Base-by-base conservation (phyloP, 805 yeast species). In the Kurtzmaniella fragi region DNA sequence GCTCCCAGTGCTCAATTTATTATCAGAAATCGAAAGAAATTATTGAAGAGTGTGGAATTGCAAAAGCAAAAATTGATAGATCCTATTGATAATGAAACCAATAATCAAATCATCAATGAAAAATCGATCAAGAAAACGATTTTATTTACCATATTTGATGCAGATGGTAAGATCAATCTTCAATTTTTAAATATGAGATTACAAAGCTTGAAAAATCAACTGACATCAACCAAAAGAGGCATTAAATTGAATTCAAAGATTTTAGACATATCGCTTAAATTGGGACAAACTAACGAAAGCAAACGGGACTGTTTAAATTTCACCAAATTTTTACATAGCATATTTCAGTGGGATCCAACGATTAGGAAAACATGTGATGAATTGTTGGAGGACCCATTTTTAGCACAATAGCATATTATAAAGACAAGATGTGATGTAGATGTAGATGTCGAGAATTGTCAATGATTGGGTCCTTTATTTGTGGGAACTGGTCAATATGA, bases 1-100 rank as follows among this genome's bases (percentile, higher is more conserved):
- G 56, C 67, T 1, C 82, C 82, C 0, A 54, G 64, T 5, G 57
- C 67, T 53, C 38, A 56, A 2, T 57, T 67, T 4, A 64, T 80
- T 2, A 17, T 61, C 11, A 47, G 54, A 7, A 57, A 73, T 39
- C 54, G 82, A 29, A 53, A 62, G 6, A 64, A 60, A 7, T 40
- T 78, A 25, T 29, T 43, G 30, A 50, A 48, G 23, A 49, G 56
- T 4, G 40, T 52, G 16, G 47, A 50, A 31, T 49, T 46, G 14
- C 40, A 46, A 27, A 40, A 40, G 11, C 31, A 38, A 10, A 35
- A 29, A 11, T 28, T 42, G 10, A 44, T 43, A 7, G 42, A 45
- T 13, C 17, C 35, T 12, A 27, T 35, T 4, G 30, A 25, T 14
- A 11, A 42, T 54, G 17, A 75, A 75, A 0, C 60, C 67, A 3